Evolutionary conservation across 1,284 basidiomycete species (phyloP).

Genomic region (Tilletia horrida): DNA sequence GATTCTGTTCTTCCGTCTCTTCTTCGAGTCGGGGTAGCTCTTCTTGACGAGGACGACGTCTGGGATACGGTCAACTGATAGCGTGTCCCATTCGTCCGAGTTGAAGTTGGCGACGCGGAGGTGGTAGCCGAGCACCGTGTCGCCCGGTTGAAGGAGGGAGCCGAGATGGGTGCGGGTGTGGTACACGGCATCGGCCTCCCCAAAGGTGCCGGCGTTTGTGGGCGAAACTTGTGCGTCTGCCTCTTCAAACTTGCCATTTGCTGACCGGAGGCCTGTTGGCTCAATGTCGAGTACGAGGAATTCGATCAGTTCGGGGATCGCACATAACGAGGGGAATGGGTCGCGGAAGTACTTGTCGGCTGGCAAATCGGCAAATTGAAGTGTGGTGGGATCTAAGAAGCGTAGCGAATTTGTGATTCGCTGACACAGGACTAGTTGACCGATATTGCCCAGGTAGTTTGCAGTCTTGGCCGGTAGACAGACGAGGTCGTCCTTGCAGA

Average conservation of each 20-base stretch:
- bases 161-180: slow-evolving; percentile 96
- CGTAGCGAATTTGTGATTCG: slow-evolving; percentile 89
- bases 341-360: slow-evolving; percentile 83
- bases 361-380: slow-evolving; percentile 77
- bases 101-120: slow-evolving; percentile 89
- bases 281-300: slow-evolving; percentile 95
- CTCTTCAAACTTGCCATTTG: slow-evolving; percentile 35
- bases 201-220: slow-evolving; percentile 66
- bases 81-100: slow-evolving; percentile 74
- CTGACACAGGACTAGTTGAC: slow-evolving; percentile 78
- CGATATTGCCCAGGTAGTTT: slow-evolving; percentile 77
- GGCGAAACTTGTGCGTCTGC: slow-evolving; percentile 93
- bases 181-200: slow-evolving; percentile 71
- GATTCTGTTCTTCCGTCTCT: slow-evolving; percentile 77
- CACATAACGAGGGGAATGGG: slow-evolving; percentile 79
- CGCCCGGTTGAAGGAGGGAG: slow-evolving; percentile 88
- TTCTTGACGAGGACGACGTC: slow-evolving; percentile 93
- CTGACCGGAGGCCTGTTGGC: slow-evolving; percentile 54
- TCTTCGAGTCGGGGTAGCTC: slow-evolving; percentile 87
- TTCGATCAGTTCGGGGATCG: slow-evolving; percentile 80
- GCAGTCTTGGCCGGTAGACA: slow-evolving; percentile 81
- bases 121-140: slow-evolving; percentile 86
- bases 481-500: slow-evolving; percentile 97
- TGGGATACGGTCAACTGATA: slow-evolving; percentile 68
- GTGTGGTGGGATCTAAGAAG: slow-evolving; percentile 80